Base-by-base conservation (phyloP, 495 filamentous ascomycete genomes). In the Penicillium tannophilum region DNA sequence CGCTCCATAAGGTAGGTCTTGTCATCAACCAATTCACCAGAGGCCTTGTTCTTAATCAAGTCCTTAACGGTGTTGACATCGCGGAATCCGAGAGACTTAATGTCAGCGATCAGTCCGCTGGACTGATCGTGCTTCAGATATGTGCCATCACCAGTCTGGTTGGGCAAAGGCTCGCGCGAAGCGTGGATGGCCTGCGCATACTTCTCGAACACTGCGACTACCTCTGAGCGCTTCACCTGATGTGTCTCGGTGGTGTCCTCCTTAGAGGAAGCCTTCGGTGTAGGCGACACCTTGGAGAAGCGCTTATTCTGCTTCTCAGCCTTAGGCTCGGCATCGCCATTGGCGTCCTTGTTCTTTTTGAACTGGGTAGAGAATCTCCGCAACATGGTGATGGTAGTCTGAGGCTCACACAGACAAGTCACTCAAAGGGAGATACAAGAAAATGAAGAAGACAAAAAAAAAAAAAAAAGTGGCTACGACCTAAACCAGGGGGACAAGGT, bases 1-100 rank as follows among this genome's bases (percentile, higher is more conserved):
- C 79, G 79, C 66, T 93, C 90, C 88, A 92, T 91, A 56, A 88
- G 73, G 76, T 88, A 86, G 19, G 88, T 91, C 77, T 92, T 93
- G 70, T 94, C 90, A 61, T 91, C 86, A 0, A 75, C 61, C 20
- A 85, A 62, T 53, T 86, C 82, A 17, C 88, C 85, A 17, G 74
- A 75, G 20, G 71, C 74, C 67, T 86, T 83, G 53, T 62, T 76
- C 61, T 77, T 73, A 57, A 84, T 72, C 30, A 85, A 59, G 35
- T 82, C 76, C 68, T 78, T 80, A 54, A 87, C 66, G 6, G 86
- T 86, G 41, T 72, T 64, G 47, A 82, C 58, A 58, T 88, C 85
- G 58, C 81, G 79, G 68, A 87, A 77, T 5, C 82, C 82, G 53
- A 94, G 64, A 10, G 77, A 68, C 63, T 80, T 86, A 42, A 93